These are phyloP conservation scores for Fusarium kyushuense DNA, from an alignment of 2,329 filamentous ascomycete genomes.

Conservation along the genomic window DNA sequence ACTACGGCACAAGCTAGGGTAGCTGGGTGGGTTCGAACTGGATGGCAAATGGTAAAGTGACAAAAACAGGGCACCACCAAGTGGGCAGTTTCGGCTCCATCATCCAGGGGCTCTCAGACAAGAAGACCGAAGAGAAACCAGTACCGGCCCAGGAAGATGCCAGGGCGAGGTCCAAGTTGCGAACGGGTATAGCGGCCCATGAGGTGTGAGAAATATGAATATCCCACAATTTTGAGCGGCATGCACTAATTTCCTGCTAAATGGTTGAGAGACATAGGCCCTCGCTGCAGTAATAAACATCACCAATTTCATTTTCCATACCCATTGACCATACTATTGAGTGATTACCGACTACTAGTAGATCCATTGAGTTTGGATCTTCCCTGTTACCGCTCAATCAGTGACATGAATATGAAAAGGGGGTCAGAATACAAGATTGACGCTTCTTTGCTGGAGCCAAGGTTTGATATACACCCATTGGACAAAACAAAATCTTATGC, in stretches of 20 bases:
- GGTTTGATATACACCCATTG: constrained; percentile 4
- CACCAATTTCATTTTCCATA: constrained; percentile 1
- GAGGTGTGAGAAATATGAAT: constrained; percentile 33
- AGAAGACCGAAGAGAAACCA: constrained; percentile 30
- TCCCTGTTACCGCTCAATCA: not conserved
- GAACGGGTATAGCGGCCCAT: constrained; percentile 29
- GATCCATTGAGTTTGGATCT: constrained; percentile 22
- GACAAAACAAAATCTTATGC: constrained; percentile 3
- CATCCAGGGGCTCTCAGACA: constrained; percentile 41
- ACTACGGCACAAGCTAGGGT: constrained; percentile 1
- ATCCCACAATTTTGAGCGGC: constrained; percentile 24
- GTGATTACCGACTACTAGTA: constrained; percentile 6
- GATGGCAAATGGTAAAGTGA: constrained; percentile 23
- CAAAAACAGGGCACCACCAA: constrained; percentile 41
- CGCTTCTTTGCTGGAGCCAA: constrained; percentile 11
- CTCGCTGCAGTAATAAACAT: no score
- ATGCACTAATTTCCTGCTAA: constrained; percentile 37
- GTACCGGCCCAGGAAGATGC: constrained; percentile 25
- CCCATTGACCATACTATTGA: constrained; percentile 10
- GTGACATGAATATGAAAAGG: not conserved
- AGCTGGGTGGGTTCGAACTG: constrained; percentile 28
- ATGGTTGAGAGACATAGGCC: constrained; percentile 41
- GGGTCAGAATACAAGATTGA: not conserved
- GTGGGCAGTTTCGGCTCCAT: constrained; percentile 31
- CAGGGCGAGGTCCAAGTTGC: constrained; percentile 28